Percentiles rank a stretch among this genome's conserved stretches.
These are phyloP conservation scores for Diaporthe sp. DNA, from an alignment of 2,329 filamentous ascomycete genomes.

Conservation along the genomic window DNA sequence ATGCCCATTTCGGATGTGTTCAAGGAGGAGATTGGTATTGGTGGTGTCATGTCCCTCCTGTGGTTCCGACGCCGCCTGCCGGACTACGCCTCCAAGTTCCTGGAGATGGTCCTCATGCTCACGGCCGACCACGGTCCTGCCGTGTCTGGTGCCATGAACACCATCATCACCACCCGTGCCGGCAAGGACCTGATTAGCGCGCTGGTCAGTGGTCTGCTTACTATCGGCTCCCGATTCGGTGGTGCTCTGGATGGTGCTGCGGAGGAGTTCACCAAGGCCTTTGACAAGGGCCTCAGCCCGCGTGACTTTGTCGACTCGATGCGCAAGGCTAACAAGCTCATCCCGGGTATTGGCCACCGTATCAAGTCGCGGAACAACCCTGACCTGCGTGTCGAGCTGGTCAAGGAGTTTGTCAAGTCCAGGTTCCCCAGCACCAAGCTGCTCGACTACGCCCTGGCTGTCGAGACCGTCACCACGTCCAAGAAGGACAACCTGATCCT, in stretches of 20 bases:
- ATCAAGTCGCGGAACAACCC: conserved; percentile 99
- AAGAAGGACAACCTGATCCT: conserved; percentile 99
- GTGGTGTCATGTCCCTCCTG: conserved; percentile 99
- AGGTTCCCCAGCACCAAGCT: conserved; percentile 99
- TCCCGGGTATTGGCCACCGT: conserved; percentile 98
- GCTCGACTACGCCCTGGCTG: conserved; percentile 97
- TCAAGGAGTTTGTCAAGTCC: conserved; percentile 98
- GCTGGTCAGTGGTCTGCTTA: conserved; percentile 95
- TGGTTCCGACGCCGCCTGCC: conserved; percentile 99
- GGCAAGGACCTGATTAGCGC: conserved; percentile 98
- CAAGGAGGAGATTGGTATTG: conserved; percentile 98
- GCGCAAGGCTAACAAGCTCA: conserved; percentile 99
- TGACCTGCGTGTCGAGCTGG: conserved; percentile 98
- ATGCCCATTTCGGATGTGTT: conserved; percentile 99
- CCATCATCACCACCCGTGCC: conserved; percentile 99
- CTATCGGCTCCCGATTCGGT: conserved; percentile 98
- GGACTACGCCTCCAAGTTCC: conserved; percentile 96
- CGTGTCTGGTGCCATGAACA: conserved; percentile 99
- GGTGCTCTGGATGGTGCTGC: conserved; percentile 98
- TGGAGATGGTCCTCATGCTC: conserved; percentile 99
- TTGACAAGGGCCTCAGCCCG: conserved; percentile 97
- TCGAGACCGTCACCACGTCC: conserved; percentile 97
- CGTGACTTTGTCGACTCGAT: conserved; percentile 99
- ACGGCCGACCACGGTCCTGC: conserved; percentile 99
- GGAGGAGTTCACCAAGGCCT: conserved; percentile 98